Percentiles rank a stretch among this genome's conserved stretches.
Evolutionary conservation across 176 grass and related monocot genomes (phyloP).

Genomic region (Alloteropsis semialata): DNA sequence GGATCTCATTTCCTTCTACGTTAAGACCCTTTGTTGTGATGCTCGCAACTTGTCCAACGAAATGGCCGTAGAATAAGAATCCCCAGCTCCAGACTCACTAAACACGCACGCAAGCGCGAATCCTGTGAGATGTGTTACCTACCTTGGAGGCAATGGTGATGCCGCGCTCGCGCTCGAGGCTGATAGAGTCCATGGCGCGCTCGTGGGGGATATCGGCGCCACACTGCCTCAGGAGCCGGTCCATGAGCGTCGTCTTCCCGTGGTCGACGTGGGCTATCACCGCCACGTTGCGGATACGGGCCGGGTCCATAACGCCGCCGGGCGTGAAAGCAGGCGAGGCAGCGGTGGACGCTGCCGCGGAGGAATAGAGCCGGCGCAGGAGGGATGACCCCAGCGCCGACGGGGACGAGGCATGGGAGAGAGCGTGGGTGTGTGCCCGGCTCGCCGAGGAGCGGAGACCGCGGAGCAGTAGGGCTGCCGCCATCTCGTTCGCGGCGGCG

Average conservation of each 20-base stretch:
- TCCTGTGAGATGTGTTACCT: background rate
- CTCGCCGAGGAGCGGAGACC: constrained; percentile 55
- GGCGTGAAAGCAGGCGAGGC: constrained; percentile 28
- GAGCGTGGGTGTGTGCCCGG: background rate
- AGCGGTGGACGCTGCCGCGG: constrained; percentile 36
- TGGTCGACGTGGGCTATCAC: constrained; percentile 98
- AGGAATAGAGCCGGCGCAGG: constrained; percentile 45
- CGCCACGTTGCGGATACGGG: constrained; percentile 83
- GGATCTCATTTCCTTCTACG: constrained; percentile 31
- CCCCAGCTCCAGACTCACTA: background rate
- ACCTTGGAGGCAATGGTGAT: constrained; percentile 98
- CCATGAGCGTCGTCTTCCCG: constrained; percentile 98
- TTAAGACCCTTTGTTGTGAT: background rate
- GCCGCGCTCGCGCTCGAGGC: constrained; percentile 87
- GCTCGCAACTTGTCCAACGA: constrained; percentile 4
- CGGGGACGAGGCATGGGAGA: background rate
- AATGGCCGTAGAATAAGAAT: background rate
- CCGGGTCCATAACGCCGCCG: constrained; percentile 47
- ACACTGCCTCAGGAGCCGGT: constrained; percentile 88
- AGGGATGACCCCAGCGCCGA: constrained; percentile 27
- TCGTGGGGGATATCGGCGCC: constrained; percentile 93
- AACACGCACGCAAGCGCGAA: background rate
- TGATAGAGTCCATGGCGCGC: constrained; percentile 90
- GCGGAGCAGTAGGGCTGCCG: constrained; percentile 66
- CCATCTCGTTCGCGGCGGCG: constrained; percentile 48